Evolutionary conservation across 257 asterid genomes (phyloP).

Genomic region (Lycium barbarum): DNA sequence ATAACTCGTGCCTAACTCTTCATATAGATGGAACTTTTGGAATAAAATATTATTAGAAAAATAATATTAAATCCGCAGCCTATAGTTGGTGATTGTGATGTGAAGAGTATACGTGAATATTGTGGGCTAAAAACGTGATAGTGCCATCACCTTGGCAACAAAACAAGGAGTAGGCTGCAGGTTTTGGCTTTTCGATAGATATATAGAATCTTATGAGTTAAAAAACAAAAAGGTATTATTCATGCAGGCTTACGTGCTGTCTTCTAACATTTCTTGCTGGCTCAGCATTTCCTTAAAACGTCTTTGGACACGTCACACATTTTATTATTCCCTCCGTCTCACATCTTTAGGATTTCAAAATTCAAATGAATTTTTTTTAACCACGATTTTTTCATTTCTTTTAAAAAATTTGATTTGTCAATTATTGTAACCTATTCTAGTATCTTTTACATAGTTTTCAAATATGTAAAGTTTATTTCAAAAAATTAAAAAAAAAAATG

Average conservation of each 20-base stretch:
- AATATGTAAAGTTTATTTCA: no score
- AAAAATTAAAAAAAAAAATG: no score
- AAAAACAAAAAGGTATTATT: not conserved
- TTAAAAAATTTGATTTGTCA: no score
- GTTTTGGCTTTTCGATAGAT: conserved; percentile 18
- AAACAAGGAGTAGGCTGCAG: conserved; percentile 29
- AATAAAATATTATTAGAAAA: no score
- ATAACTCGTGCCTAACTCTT: no score
- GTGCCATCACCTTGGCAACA: not conserved
- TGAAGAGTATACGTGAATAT: not conserved
- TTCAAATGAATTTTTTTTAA: no score
- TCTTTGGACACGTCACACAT: not conserved
- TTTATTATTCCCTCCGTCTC: no score
- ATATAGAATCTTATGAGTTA: not conserved
- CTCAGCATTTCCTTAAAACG: not conserved
- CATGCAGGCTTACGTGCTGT: conserved; percentile 8
- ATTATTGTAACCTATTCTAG: no score
- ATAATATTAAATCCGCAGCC: not conserved
- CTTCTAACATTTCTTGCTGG: not conserved
- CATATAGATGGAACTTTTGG: no score
- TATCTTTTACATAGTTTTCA: no score
- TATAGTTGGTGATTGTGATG: not conserved
- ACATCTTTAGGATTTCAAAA: no score
- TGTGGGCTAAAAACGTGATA: not conserved
- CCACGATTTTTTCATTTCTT: no score